A percentile compares a stretch with the other conserved stretches of the same genome.
These are phyloP conservation scores for Mortierella claussenii DNA, from an alignment of 192 early-diverging fungal species.

Conservation along the genomic window DNA sequence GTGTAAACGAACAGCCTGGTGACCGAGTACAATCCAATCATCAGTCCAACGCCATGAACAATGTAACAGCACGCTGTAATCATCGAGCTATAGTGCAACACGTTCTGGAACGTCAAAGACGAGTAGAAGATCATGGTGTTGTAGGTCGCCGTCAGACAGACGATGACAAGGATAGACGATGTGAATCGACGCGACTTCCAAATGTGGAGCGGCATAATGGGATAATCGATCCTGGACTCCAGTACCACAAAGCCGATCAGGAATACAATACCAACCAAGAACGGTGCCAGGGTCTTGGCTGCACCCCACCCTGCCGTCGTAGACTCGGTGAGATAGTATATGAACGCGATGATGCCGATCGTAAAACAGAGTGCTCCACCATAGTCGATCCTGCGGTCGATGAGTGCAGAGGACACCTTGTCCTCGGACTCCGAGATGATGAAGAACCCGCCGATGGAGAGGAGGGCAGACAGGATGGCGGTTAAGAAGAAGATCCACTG, in stretches of 20 bases:
- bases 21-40: slow-evolving; percentile 32
- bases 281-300: slow-evolving; percentile 12
- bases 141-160: slow-evolving; percentile 34
- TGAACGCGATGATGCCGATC: slow-evolving; percentile 31
- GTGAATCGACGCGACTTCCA: slow-evolving; percentile 53
- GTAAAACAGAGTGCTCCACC: slow-evolving; percentile 7
- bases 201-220: slow-evolving; percentile 46
- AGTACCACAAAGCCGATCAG: slow-evolving; percentile 43
- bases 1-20: slow-evolving; percentile 4
- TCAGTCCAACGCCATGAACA: slow-evolving; percentile 41
- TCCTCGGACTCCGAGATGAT: background rate
- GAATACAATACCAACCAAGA: slow-evolving; percentile 33
- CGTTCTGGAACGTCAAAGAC: slow-evolving; percentile 56
- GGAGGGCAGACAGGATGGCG: slow-evolving; percentile 30
- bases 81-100: slow-evolving; percentile 33
- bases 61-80: slow-evolving; percentile 52
- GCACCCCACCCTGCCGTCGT: slow-evolving; percentile 8
- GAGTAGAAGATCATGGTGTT: slow-evolving; percentile 50
- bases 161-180: slow-evolving; percentile 29
- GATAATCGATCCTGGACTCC: slow-evolving; percentile 26
- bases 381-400: slow-evolving; percentile 12
- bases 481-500: slow-evolving; percentile 56
- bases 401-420: background rate
- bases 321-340: slow-evolving; percentile 33
- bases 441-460: slow-evolving; percentile 36